Conservation (phyloP, 306 rosid species). For the Sicyos edulis region DNA sequence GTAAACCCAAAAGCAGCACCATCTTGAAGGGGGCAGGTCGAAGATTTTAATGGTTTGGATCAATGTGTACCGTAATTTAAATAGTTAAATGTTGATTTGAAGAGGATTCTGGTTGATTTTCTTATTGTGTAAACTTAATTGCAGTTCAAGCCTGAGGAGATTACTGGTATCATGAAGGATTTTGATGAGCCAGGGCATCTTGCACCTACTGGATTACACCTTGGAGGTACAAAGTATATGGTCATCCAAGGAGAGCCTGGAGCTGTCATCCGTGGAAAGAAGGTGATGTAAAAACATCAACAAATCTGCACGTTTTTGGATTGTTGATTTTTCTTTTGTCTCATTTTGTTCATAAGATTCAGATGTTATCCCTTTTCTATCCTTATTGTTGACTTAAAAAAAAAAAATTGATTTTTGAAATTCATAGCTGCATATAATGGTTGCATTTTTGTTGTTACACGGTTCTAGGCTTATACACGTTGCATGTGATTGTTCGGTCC, state of each 20-base stretch:
- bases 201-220: conserved; percentile 83
- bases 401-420: too few species aligned
- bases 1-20: too few species aligned
- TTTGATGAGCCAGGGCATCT: conserved; percentile 89
- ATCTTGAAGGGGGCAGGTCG: too few species aligned
- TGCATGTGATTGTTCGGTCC: too few species aligned
- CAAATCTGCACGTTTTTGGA: background rate
- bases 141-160: conserved; percentile 60
- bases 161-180: conserved; percentile 64
- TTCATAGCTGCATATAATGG: background rate
- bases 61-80: background rate
- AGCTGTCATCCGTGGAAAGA: conserved; percentile 92
- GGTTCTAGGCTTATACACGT: too few species aligned
- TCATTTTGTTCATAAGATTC: too few species aligned
- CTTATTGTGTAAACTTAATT: background rate
- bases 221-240: conserved; percentile 76
- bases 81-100: background rate
- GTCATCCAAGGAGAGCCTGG: conserved; percentile 93
- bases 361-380: too few species aligned
- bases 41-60: background rate
- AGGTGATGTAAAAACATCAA: conserved; percentile 40
- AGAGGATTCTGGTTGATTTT: background rate
- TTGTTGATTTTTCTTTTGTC: background rate
- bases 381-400: too few species aligned
- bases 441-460: background rate